Conservation (phyloP, 148 eudicot genomes). For the Cornus controversa region DNA sequence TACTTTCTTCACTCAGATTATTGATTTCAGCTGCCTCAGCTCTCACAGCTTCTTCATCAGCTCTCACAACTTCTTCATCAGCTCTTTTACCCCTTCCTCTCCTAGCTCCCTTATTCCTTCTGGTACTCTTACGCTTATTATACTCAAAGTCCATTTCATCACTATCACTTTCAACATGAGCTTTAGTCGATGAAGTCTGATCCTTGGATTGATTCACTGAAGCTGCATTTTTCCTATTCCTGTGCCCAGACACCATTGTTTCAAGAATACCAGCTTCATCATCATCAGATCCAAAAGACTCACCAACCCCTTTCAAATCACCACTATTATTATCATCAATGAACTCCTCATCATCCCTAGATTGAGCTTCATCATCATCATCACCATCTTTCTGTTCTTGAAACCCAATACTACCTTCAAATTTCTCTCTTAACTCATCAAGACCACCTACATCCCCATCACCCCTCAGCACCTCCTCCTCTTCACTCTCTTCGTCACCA, state of each 20-base stretch:
- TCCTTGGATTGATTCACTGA: slow-evolving; percentile 19
- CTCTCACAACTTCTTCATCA: slow-evolving; percentile 37
- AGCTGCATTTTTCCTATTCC: slow-evolving; percentile 35
- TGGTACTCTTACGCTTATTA: slow-evolving; percentile 58
- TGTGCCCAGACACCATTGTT: slow-evolving; percentile 64
- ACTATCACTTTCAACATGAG: slow-evolving; percentile 26
- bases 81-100: slow-evolving; percentile 45
- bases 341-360: slow-evolving; percentile 42
- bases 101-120: slow-evolving; percentile 70
- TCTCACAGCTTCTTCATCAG: slow-evolving; percentile 37
- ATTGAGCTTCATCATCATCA: slow-evolving; percentile 25
- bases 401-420: slow-evolving; percentile 33
- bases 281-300: slow-evolving; percentile 32
- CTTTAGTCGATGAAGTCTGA: slow-evolving; percentile 26
- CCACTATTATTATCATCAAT: slow-evolving; percentile 28
- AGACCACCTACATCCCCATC: slow-evolving; percentile 23
- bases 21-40: slow-evolving; percentile 22
- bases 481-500: slow-evolving; percentile 54
- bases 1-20: slow-evolving; percentile 26
- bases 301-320: slow-evolving; percentile 21
- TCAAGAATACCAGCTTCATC: slow-evolving; percentile 63
- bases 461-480: slow-evolving; percentile 29
- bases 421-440: slow-evolving; percentile 48
- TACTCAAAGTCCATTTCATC: slow-evolving; percentile 64
- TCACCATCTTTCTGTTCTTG: slow-evolving; percentile 28